A percentile compares a stretch with the other conserved stretches of the same genome.
These are phyloP conservation scores for Hypoxylon sp. DNA, from an alignment of 2,329 filamentous ascomycete genomes.

Conservation along the genomic window DNA sequence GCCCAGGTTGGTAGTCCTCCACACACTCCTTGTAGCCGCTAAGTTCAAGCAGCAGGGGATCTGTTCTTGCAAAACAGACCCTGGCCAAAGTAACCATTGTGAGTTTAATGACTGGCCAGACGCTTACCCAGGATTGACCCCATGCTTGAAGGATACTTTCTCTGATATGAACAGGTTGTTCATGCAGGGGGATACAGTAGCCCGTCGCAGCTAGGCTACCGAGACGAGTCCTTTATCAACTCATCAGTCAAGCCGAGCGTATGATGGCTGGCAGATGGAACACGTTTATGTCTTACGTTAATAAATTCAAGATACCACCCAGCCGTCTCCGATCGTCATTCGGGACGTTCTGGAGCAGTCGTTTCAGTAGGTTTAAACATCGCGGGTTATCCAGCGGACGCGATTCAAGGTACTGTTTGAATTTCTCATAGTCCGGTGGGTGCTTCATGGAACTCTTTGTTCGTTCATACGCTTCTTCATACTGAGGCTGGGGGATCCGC, in stretches of 20 bases:
- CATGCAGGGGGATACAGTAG: constrained; percentile 72
- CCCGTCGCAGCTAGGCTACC: constrained; percentile 78
- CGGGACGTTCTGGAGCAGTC: constrained; percentile 59
- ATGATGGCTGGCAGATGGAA: not conserved
- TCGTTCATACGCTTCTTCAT: constrained; percentile 62
- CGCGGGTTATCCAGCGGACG: constrained; percentile 65
- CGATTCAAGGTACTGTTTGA: constrained; percentile 68
- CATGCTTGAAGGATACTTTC: constrained; percentile 75
- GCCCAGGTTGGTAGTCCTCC: constrained; percentile 64
- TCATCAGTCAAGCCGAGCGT: constrained; percentile 31
- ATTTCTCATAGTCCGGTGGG: constrained; percentile 59
- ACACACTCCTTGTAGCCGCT: constrained; percentile 72
- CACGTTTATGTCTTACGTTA: constrained; percentile 60
- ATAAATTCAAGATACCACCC: constrained; percentile 57
- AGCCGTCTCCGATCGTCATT: constrained; percentile 56
- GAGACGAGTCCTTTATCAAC: constrained; percentile 69
- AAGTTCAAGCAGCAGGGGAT: constrained; percentile 67
- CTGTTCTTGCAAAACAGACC: constrained; percentile 69
- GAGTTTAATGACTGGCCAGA: constrained; percentile 70
- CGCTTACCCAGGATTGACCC: constrained; percentile 69
- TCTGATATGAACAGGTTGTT: constrained; percentile 72
- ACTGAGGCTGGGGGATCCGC: constrained; percentile 65
- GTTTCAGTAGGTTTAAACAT: constrained; percentile 67
- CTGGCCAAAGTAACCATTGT: constrained; percentile 69
- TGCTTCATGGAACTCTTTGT: constrained; percentile 57